Base-by-base conservation (phyloP, 371 early-diverging fungal species). In the Saksenaea vasiformis region DNA sequence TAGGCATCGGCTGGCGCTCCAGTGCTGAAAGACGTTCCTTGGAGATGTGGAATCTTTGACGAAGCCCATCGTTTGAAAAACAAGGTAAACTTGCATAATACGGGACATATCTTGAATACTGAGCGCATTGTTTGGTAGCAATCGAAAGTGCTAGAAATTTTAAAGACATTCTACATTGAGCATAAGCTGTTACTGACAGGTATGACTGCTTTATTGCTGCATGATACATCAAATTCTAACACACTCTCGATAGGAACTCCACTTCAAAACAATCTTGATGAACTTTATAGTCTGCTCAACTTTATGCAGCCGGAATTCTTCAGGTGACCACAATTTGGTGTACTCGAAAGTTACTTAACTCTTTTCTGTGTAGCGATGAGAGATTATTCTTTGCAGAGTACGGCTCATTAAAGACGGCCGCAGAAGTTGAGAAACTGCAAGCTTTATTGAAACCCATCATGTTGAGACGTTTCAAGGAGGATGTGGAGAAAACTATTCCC, bases 1-100 rank as follows among this genome's bases (percentile, higher is more conserved):
- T 61, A 61, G 61, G 61, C 61, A 26, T 36, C 38, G 31, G 61
- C 61, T 17, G 87, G 88, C 35, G 79, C 85, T 8, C 72, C 88
- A 11, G 89, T 91, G 61, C 73, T 97, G 26, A 82, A 85, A 43
- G 85, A 90, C 13, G 85, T 97, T 62, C 79, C 84, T 2, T 98
- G 94, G 93, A 76, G 89, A 39, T 88, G 87, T 15, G 89, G 87
- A 31, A 90, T 97, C 22, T 87, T 98, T 57, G 99, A 98, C 73
- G 99, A 97, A 74, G 99, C 96, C 0, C 99, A 98, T 75, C 83
- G 94, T 54, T 76, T 98, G 31, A 98, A 98, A 73, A 95, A 95
- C 74, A 87, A 83, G 73, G 85, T 79, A 64, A 61, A 67, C 7
- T 9, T 22, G 26, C 7, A 38, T 14, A n/a, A 31, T 14, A 5